phyloP scores from a whole-genome alignment of 306 rosid genomes.

The Lablab purpureus region DNA sequence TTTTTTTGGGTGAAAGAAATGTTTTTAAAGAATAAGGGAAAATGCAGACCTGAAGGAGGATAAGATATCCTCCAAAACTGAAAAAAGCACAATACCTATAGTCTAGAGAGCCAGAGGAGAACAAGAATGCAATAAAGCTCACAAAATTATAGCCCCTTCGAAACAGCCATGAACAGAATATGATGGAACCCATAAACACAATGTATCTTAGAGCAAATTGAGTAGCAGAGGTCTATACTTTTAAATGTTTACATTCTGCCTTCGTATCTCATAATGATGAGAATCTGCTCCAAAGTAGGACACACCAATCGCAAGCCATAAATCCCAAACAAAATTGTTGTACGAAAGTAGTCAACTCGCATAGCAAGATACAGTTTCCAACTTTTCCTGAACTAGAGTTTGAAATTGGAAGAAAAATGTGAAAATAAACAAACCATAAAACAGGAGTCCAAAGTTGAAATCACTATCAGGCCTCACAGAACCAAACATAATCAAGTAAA shows the following conservation, averaged over 20 bases:
- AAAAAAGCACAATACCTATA: not conserved
- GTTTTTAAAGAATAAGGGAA: not conserved
- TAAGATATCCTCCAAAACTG: conserved; percentile 1
- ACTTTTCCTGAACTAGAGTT: conserved; percentile 5
- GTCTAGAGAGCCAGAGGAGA: not conserved
- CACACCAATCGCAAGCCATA: not conserved
- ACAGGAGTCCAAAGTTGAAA: not conserved
- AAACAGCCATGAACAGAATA: conserved; percentile 4
- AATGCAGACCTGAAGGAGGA: not conserved
- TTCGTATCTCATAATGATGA: not conserved
- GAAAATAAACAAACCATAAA: not conserved
- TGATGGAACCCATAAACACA: conserved; percentile 4
- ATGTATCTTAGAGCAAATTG: not conserved
- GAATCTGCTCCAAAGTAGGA: not conserved
- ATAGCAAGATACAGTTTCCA: conserved; percentile 4
- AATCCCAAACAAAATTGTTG: not conserved
- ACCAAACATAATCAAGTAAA: not conserved
- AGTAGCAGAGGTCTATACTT: not conserved
- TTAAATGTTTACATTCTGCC: not conserved
- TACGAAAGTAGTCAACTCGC: not conserved
- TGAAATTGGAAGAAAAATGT: not conserved
- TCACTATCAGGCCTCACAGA: not conserved
- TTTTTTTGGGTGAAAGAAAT: not conserved
- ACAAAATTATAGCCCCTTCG: not conserved
- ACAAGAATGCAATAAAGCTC: not conserved